Base-by-base conservation (phyloP, 371 early-diverging fungal genomes). In the Parasitella parasitica region DNA sequence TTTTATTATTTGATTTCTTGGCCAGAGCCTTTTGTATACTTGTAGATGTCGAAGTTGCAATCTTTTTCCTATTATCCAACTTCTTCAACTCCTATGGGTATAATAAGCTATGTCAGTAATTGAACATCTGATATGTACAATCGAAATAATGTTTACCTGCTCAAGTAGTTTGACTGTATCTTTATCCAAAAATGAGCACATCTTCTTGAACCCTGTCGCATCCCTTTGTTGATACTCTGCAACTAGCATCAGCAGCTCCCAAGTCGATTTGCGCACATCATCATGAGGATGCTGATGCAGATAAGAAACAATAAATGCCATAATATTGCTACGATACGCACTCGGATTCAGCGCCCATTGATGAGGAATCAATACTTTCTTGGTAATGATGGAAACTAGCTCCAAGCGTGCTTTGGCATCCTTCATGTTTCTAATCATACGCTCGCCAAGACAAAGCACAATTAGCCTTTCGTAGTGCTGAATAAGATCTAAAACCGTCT, bases 191-290 rank as follows among this genome's bases (percentile, higher is more conserved):
- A 43, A 62, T 2, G 49, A 13, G 20, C 38, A 39, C 5, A 67
- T 57, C 2, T 46, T 9, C 22, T 58, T 62, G 13, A 54, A 61
- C 27, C 43, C 58, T 12, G 32, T 37, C 12, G 16, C 35, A 46
- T 13, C 46, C 18, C 36, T 43, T 35, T 30, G 43, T 26, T 61
- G 62, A 20, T 54, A 18, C 16, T 67, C 54, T 48, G 57, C 54
- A n/a, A 62, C 54, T 1, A 48, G 1, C 4, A 54, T 35, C n/a
- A 67, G 72, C 1, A 91, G 71, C 30, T 75, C 75, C 22, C 80
- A 76, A 6, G 89, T 81, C 2, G 84, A 77, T 37, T 89, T 81
- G 3, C 88, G 88, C 8, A 90, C 86, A 50, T 90, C 91, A 7
- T 66, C 70, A 56, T 84, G 89, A 46, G 78, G 75, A 66, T 90